A percentile compares a stretch with the other conserved stretches of the same genome.
phyloP scores from a whole-genome alignment of 2,329 filamentous ascomycete genomes.

The Fusarium sp. region DNA sequence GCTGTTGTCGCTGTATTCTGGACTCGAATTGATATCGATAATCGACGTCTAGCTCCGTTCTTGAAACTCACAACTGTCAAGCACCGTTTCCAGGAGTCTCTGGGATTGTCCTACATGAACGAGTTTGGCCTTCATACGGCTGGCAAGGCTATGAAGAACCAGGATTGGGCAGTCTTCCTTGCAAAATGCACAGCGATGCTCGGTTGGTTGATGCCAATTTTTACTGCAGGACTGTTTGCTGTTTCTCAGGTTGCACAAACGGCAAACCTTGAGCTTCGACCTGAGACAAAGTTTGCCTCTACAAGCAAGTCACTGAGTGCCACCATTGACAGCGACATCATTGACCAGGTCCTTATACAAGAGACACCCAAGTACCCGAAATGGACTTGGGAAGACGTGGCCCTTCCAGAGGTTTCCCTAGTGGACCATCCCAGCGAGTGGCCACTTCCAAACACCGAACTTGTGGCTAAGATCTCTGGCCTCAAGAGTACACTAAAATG shows the following conservation, averaged over 20 bases:
- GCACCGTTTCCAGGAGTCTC: constrained; percentile 41
- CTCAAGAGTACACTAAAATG: constrained; percentile 39
- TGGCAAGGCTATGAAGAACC: constrained; percentile 42
- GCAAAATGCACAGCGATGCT: constrained; percentile 44
- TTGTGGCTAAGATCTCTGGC: constrained; percentile 38
- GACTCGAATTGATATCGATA: constrained; percentile 45
- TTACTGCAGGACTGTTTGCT: constrained; percentile 47
- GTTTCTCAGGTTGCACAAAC: constrained; percentile 36
- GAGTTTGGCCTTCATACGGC: constrained; percentile 44
- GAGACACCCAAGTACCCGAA: constrained; percentile 40
- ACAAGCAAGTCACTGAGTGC: constrained; percentile 33
- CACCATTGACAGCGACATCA: constrained; percentile 26
- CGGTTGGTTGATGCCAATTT: constrained; percentile 48
- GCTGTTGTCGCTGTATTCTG: constrained; percentile 36
- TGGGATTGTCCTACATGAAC: constrained; percentile 47
- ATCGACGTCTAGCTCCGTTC: constrained; percentile 44
- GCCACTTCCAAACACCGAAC: constrained; percentile 42
- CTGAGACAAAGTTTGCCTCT: constrained; percentile 39
- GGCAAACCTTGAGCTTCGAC: constrained; percentile 39
- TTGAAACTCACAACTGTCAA: constrained; percentile 40
- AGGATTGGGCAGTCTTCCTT: constrained; percentile 47
- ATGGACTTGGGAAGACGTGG: constrained; percentile 47
- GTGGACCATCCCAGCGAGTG: constrained; percentile 29
- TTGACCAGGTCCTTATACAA: constrained; percentile 38
- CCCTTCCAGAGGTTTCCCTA: constrained; percentile 40